Evolutionary conservation across 805 yeast species (phyloP), one percentile per base, ranked within the genome.

Genomic region (Gaillardinia entomophila): DNA sequence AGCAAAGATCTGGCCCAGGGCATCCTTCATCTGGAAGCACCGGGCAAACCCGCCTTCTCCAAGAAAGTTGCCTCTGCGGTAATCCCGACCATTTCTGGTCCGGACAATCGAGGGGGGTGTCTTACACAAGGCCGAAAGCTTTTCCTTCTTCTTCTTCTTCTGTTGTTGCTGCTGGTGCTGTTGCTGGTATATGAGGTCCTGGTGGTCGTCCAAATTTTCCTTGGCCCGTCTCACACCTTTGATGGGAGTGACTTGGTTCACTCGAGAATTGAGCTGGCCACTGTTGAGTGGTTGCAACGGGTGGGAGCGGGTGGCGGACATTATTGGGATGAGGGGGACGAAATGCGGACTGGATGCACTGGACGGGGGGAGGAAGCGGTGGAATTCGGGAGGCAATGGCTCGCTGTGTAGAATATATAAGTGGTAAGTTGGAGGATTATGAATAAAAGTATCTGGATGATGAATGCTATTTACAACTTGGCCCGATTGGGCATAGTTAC

Each of bases 11-110:
- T 77, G 76, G 23, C 97, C 97, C 43, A 75, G 67, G 40, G 87
- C 82, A 60, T 89, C 96, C 54, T 83, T 86, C 71, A 92, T 92
- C 57, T 92, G 97, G 63, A 92, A 92, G 55, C 99, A 92, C 53
- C 97, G 77, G 12, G 98, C 99, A 68, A 92, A 92, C 0, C 99
- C 99, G 39, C 99, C 99, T 64, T 90, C 97, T 24, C 98, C 98
- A 23, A 92, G 68, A 49, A 88, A 89, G 38, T 71, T 71, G 2
- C 97, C 97, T 53, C 97, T 75, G 42, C 83, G 86, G 59, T 84
- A 92, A 47, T 88, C 94, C 53, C 85, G 77, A 27, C 96, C 96
- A 37, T 74, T 71, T 60, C 89, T 75, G 27, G 92, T 86, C 46
- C 90, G 75, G 44, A 92, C 94, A 43, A 89, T 72, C 12, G 95